These are phyloP conservation scores for Suhomyces pyralidae DNA, from an alignment of 805 yeast genomes.

Conservation along the genomic window DNA sequence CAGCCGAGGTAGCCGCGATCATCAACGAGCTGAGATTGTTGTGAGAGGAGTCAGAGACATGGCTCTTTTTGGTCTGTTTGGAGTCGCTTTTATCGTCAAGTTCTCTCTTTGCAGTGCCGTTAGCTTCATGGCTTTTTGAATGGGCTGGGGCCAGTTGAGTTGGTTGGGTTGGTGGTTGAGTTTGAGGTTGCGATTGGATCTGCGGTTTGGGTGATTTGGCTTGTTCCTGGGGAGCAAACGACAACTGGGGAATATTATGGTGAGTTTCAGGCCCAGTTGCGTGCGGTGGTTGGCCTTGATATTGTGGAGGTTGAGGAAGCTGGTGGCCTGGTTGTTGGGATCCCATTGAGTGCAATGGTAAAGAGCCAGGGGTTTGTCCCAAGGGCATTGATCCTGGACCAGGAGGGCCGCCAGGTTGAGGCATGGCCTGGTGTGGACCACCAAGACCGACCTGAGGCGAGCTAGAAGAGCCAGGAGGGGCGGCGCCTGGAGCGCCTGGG, in stretches of 20 bases:
- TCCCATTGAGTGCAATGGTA: constrained; percentile 4
- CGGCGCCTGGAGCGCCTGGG: constrained; percentile 11
- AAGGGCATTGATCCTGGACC: constrained; percentile 1
- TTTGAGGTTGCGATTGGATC: neutral
- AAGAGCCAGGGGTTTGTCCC: constrained; percentile 7
- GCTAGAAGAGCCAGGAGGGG: neutral
- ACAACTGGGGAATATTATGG: constrained; percentile 9
- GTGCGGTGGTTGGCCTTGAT: constrained; percentile 10
- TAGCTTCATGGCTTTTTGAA: neutral
- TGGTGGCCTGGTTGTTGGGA: constrained; percentile 10
- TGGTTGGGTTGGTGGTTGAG: constrained; percentile 1
- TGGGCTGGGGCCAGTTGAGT: neutral
- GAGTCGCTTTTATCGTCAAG: constrained; percentile 38
- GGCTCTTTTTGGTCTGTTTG: constrained; percentile 24
- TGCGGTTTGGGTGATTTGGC: constrained; percentile 1
- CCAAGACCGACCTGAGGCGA: neutral
- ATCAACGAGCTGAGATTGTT: constrained; percentile 24
- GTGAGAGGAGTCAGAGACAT: constrained; percentile 9
- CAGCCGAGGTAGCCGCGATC: constrained; percentile 25
- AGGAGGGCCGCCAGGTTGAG: neutral
- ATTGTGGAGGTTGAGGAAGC: constrained; percentile 12
- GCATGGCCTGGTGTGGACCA: neutral
- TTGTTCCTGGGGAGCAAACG: constrained; percentile 1
- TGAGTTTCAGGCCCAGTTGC: constrained; percentile 8
- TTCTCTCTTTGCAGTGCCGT: constrained; percentile 26